Percentiles rank a stretch among this genome's conserved stretches.
These are phyloP conservation scores for Emmonsiellopsis sp. DNA, from an alignment of 2,329 filamentous ascomycete genomes.

Conservation along the genomic window DNA sequence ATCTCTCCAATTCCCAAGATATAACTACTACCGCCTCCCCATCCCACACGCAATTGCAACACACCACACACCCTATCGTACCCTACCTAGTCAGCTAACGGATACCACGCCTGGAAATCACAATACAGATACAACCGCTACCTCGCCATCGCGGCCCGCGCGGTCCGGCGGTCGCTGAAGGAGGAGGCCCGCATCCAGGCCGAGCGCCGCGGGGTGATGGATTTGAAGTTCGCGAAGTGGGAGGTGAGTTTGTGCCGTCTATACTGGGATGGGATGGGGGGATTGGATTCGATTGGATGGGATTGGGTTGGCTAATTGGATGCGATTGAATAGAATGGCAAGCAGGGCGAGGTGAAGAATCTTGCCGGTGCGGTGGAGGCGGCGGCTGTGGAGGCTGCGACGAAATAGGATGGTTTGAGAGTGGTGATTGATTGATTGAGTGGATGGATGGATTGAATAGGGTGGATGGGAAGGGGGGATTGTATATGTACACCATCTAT, in stretches of 20 bases:
- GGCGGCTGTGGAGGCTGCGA: conserved; percentile 32
- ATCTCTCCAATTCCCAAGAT: conserved; percentile 13
- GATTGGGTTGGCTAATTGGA: not conserved
- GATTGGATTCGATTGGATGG: conserved; percentile 2
- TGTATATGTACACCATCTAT: too few species aligned
- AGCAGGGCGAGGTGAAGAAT: conserved; percentile 77
- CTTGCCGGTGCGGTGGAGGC: conserved; percentile 48
- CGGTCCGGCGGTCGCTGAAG: conserved; percentile 93
- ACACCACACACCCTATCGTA: not conserved
- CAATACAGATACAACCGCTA: conserved; percentile 93
- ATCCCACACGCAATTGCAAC: not conserved
- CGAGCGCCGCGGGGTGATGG: conserved; percentile 82
- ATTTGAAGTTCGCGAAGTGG: conserved; percentile 90
- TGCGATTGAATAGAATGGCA: conserved; percentile 65
- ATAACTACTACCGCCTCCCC: not conserved
- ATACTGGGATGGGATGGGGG: not conserved
- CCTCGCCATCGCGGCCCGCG: conserved; percentile 87
- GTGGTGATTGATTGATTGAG: not conserved
- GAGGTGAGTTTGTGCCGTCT: conserved; percentile 56
- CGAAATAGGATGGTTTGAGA: conserved; percentile 25
- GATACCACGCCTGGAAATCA: not conserved
- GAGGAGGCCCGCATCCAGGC: conserved; percentile 80
- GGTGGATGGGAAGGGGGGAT: too few species aligned
- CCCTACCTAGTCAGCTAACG: not conserved
- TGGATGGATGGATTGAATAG: conserved; percentile 10